A percentile compares a stretch with the other conserved stretches of the same genome.
These are phyloP conservation scores for Fomes fomentarius DNA, from an alignment of 1,284 basidiomycete species.

Conservation along the genomic window DNA sequence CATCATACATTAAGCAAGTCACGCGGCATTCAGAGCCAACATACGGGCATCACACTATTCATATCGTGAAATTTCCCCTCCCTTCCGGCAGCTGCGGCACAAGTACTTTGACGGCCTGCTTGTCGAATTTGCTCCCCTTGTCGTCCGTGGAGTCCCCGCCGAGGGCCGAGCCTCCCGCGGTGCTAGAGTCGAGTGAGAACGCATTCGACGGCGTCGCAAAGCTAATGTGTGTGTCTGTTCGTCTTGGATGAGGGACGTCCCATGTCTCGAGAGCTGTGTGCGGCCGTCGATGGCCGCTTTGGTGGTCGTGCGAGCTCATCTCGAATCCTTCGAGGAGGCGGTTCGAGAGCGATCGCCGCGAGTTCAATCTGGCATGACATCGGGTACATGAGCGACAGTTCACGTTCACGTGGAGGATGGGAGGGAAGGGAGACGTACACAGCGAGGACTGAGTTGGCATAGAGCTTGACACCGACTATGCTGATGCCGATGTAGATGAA, in stretches of 20 bases:
- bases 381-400: too few relatives aligned
- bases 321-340: neutral
- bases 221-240: neutral
- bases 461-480: constrained; percentile 4
- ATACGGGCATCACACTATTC: neutral
- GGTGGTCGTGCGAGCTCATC: neutral
- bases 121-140: neutral
- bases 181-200: neutral
- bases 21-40: too few relatives aligned
- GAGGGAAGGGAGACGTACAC: neutral
- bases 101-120: neutral
- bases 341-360: neutral
- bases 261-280: neutral
- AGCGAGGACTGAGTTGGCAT: constrained; percentile 4
- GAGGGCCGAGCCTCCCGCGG: neutral
- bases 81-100: neutral
- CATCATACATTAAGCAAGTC: too few relatives aligned
- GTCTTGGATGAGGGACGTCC: neutral
- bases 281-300: neutral
- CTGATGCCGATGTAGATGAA: constrained; percentile 5
- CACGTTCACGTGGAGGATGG: too few relatives aligned
- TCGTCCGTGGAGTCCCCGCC: neutral
- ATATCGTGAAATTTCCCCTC: neutral
- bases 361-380: neutral
- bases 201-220: neutral